These are phyloP conservation scores for Leccinellum albellum DNA, from an alignment of 768 basidiomycete genomes.

Conservation along the genomic window DNA sequence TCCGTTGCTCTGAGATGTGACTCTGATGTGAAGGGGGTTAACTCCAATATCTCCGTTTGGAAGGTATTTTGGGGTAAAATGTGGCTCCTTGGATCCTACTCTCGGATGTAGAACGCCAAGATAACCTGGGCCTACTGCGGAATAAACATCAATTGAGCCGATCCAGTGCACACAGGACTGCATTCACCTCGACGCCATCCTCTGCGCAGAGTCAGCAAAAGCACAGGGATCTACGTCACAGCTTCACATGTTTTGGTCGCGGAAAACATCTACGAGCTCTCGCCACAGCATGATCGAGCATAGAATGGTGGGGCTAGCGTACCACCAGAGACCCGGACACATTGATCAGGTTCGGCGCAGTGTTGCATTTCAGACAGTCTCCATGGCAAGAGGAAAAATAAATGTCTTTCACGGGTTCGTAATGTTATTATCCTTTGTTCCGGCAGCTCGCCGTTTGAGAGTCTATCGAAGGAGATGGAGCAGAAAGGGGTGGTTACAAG, in stretches of 20 bases:
- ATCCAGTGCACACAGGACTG: neutral
- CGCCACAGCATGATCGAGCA: neutral
- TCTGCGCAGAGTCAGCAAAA: neutral
- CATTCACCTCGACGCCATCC: conserved; percentile 4
- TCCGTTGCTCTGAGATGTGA: neutral
- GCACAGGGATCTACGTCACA: neutral
- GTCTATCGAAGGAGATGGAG: neutral
- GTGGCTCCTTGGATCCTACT: neutral
- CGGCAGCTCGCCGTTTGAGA: neutral
- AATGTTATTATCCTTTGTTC: neutral
- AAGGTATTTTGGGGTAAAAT: neutral
- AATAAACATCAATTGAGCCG: neutral
- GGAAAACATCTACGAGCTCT: neutral
- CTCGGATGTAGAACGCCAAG: neutral
- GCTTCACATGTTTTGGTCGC: neutral
- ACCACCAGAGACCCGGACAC: neutral
- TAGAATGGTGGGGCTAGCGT: neutral
- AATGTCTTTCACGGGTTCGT: neutral
- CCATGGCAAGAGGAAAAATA: neutral
- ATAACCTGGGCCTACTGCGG: neutral
- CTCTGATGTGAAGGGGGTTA: neutral
- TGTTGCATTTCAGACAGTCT: neutral
- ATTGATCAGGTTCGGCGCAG: neutral
- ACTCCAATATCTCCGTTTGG: neutral
- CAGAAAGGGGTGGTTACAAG: neutral